Conservation (phyloP, 495 filamentous ascomycete genomes). For the Xylaria venustula region DNA sequence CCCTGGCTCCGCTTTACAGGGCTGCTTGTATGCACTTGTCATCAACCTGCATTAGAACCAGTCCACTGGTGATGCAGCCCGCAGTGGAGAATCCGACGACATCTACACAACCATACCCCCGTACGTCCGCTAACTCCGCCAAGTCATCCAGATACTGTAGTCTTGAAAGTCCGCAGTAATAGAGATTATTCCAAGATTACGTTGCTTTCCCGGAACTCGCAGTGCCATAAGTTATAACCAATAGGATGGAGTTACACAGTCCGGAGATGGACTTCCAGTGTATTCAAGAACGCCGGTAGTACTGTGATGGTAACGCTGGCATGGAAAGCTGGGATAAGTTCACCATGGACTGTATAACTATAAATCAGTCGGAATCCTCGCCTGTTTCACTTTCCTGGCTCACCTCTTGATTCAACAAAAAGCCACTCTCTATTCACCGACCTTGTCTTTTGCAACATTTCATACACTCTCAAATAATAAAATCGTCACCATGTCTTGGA, state of each 20-base stretch:
- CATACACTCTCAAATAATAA: too few species aligned
- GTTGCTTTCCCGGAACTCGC: background rate
- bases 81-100: background rate
- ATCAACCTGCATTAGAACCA: background rate
- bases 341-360: too few species aligned
- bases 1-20: background rate
- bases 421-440: too few species aligned
- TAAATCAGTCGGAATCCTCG: background rate
- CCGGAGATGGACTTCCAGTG: too few species aligned
- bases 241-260: background rate
- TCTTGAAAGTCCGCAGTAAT: background rate
- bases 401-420: too few species aligned
- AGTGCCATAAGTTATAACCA: too few species aligned
- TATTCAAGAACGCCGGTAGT: too few species aligned
- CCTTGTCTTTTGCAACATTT: too few species aligned
- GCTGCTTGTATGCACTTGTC: background rate
- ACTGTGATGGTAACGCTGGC: too few species aligned
- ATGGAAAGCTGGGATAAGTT: too few species aligned
- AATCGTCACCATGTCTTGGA: slow-evolving; percentile 2
- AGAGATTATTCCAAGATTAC: background rate
- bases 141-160: background rate
- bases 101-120: too few species aligned
- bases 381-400: background rate
- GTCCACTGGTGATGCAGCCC: background rate
- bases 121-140: background rate